Percentiles rank a stretch among this genome's conserved stretches.
Conservation (phyloP, 1,139 yeast genomes). For the Kurtzmaniella natalensis region DNA sequence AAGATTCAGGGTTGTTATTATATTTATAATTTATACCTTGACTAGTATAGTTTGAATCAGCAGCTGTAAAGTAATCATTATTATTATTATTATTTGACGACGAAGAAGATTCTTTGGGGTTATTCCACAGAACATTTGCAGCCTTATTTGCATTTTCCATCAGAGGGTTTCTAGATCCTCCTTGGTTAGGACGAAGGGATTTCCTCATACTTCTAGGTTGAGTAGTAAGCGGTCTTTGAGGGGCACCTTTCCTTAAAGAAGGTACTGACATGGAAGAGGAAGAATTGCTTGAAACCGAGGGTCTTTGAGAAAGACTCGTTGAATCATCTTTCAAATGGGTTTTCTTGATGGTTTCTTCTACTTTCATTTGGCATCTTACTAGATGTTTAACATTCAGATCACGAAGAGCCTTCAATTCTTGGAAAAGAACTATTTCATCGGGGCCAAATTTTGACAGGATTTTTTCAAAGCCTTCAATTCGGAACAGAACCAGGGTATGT, state of each 20-base stretch:
- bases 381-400: constrained; percentile 49
- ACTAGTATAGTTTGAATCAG: constrained; percentile 1
- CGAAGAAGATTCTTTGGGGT: too few relatives aligned
- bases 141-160: constrained; percentile 36
- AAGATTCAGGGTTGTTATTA: constrained; percentile 6
- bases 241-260: constrained; percentile 20
- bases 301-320: constrained; percentile 10
- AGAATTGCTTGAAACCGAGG: constrained; percentile 9
- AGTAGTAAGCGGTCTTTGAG: constrained; percentile 12
- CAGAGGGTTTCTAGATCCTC: constrained; percentile 9
- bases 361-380: constrained; percentile 38
- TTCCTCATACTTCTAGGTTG: constrained; percentile 29
- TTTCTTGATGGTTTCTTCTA: constrained; percentile 33
- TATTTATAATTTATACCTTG: not conserved
- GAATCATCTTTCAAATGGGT: constrained; percentile 1
- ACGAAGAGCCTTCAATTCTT: constrained; percentile 45
- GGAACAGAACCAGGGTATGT: constrained; percentile 55
- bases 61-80: constrained; percentile 17
- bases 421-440: constrained; percentile 41
- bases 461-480: constrained; percentile 52
- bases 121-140: constrained; percentile 43
- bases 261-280: constrained; percentile 19
- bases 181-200: constrained; percentile 28
- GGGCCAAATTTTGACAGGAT: constrained; percentile 26
- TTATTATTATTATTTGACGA: constrained; percentile 21